Evolutionary conservation across 164 flowering plant species (phyloP).

Genomic region (Nelumbo lutea): DNA sequence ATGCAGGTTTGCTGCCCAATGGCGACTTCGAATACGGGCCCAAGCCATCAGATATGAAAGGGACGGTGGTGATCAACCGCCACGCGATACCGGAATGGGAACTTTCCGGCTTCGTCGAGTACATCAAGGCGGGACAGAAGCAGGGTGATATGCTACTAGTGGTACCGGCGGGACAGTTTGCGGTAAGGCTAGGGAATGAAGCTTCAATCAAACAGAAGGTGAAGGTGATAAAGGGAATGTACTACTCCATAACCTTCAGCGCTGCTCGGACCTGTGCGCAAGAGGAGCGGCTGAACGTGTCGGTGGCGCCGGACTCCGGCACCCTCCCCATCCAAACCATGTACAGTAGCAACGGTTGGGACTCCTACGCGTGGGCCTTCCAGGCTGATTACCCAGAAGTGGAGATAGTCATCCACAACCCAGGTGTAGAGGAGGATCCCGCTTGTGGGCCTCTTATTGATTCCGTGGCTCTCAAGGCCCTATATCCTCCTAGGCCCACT

Average conservation of each 20-base stretch:
- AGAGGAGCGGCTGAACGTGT: slow-evolving; percentile 52
- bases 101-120: slow-evolving; percentile 67
- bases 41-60: slow-evolving; percentile 51
- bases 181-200: slow-evolving; percentile 76
- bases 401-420: slow-evolving; percentile 53
- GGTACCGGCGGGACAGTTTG: slow-evolving; percentile 71
- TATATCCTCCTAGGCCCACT: slow-evolving; percentile 63
- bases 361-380: slow-evolving; percentile 54
- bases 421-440: slow-evolving; percentile 88
- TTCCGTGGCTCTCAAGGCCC: slow-evolving; percentile 56
- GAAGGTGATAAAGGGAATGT: slow-evolving; percentile 37
- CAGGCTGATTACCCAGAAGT: slow-evolving; percentile 23
- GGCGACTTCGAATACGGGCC: slow-evolving; percentile 83
- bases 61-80: slow-evolving; percentile 42
- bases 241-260: slow-evolving; percentile 63
- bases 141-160: slow-evolving; percentile 86
- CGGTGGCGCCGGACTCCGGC: slow-evolving; percentile 41
- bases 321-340: slow-evolving; percentile 59
- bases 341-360: slow-evolving; percentile 72
- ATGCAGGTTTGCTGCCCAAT: slow-evolving; percentile 66
- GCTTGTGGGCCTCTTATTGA: slow-evolving; percentile 97
- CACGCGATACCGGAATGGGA: slow-evolving; percentile 75
- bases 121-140: slow-evolving; percentile 73
- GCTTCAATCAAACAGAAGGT: slow-evolving; percentile 61
- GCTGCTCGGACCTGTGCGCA: slow-evolving; percentile 78